phyloP scores from a whole-genome alignment of 176 grass and related monocot species.

The barley (Hordeum vulgare) region DNA sequence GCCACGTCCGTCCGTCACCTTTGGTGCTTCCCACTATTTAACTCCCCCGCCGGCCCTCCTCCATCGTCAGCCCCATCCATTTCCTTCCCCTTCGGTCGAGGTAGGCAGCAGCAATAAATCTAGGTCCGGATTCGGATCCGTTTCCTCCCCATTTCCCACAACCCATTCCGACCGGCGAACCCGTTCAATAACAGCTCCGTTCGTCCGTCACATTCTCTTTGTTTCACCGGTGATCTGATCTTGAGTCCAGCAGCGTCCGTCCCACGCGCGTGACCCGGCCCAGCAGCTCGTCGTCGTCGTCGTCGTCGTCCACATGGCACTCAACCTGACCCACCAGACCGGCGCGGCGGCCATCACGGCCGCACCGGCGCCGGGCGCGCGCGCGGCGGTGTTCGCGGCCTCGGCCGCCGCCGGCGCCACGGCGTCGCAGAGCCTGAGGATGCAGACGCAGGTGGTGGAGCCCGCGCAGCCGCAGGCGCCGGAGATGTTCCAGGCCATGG shows the following conservation, averaged over 20 bases:
- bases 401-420: not conserved
- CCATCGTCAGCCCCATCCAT: not conserved
- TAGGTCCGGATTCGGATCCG: slow-evolving; percentile 13
- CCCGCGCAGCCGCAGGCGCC: not conserved
- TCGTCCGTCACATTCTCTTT: not conserved
- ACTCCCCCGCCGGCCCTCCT: not conserved
- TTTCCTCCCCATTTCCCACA: slow-evolving; percentile 5
- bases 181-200: not conserved
- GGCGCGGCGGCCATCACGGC: slow-evolving; percentile 17
- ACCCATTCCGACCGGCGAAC: not conserved
- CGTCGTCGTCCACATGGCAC: slow-evolving; percentile 29
- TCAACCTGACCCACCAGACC: slow-evolving; percentile 61
- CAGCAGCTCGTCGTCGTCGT: not conserved
- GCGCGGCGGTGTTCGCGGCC: not conserved
- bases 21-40: slow-evolving; percentile 14
- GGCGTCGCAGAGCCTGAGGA: not conserved
- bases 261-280: not conserved
- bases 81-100: not conserved
- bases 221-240: too few relatives aligned
- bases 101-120: not conserved
- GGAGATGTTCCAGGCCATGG: slow-evolving; percentile 25
- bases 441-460: slow-evolving; percentile 21
- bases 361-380: not conserved
- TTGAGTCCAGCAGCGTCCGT: too few relatives aligned
- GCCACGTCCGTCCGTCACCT: slow-evolving; percentile 32